A percentile compares a stretch with the other conserved stretches of the same genome.
Evolutionary conservation across 2,329 filamentous ascomycete species (phyloP).

Genomic region (Lasiodiplodia citricola): DNA sequence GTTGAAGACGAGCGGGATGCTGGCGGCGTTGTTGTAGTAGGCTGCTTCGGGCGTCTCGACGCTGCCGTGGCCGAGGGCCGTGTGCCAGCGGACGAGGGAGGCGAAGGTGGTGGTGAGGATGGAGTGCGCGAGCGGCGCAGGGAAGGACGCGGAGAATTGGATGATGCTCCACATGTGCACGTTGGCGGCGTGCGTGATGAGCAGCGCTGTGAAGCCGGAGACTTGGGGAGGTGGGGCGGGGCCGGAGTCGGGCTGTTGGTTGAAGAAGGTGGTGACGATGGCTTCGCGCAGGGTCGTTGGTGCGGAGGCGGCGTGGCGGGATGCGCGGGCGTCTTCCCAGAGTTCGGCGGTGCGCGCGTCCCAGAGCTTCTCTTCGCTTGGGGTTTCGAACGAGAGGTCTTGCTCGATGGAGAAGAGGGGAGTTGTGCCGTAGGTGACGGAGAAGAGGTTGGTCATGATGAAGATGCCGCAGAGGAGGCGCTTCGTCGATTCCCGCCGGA

Average conservation of each 20-base stretch:
- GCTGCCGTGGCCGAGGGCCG: conserved; percentile 27
- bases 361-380: conserved; percentile 41
- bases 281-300: conserved; percentile 33
- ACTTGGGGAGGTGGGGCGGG: conserved; percentile 24
- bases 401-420: conserved; percentile 40
- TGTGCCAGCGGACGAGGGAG: conserved; percentile 37
- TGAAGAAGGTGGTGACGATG: conserved; percentile 36
- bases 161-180: conserved; percentile 43
- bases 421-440: conserved; percentile 40
- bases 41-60: conserved; percentile 27
- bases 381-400: conserved; percentile 42
- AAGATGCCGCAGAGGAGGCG: conserved; percentile 42
- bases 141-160: conserved; percentile 39
- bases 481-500: conserved; percentile 38
- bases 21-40: conserved; percentile 34
- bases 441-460: conserved; percentile 40
- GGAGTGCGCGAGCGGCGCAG: neutral
- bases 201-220: conserved; percentile 38
- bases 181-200: conserved; percentile 44
- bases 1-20: conserved; percentile 42
- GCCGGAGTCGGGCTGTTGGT: conserved; percentile 28
- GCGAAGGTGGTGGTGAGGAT: conserved; percentile 32
- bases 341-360: conserved; percentile 36
- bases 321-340: conserved; percentile 31
- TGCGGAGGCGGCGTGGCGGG: neutral